These are phyloP conservation scores for Chloranthus sessilifolius DNA, from an alignment of 164 flowering plant species.

Conservation along the genomic window DNA sequence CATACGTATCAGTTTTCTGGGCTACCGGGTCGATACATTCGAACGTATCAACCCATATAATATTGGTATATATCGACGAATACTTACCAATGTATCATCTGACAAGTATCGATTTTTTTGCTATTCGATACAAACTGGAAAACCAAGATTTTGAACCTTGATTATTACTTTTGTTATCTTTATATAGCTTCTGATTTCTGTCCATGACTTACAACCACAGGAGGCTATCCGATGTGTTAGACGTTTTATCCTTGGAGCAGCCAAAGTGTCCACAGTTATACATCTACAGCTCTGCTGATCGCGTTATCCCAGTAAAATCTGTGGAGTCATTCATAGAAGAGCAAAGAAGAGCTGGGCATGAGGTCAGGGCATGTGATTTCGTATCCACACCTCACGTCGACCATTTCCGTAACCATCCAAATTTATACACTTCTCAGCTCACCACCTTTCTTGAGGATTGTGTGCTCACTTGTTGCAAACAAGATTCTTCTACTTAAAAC, in stretches of 20 bases:
- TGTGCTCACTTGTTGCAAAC: constrained; percentile 51
- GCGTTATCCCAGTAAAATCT: constrained; percentile 75
- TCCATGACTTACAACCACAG: too few species aligned
- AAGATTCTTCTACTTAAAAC: constrained; percentile 18
- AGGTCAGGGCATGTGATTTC: constrained; percentile 88
- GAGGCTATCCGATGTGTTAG: constrained; percentile 79
- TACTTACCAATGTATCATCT: too few species aligned
- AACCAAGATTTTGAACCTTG: too few species aligned
- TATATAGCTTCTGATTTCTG: too few species aligned
- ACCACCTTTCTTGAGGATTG: constrained; percentile 73
- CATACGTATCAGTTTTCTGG: too few species aligned
- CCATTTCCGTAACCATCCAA: constrained; percentile 87
- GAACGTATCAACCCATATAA: too few species aligned
- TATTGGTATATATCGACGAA: too few species aligned
- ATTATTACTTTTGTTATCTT: too few species aligned
- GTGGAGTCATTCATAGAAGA: constrained; percentile 83
- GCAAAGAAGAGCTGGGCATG: constrained; percentile 69
- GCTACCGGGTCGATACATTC: too few species aligned
- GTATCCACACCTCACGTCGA: constrained; percentile 93
- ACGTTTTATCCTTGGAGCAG: constrained; percentile 50
- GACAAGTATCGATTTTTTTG: too few species aligned
- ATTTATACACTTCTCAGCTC: constrained; percentile 70
- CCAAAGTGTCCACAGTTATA: constrained; percentile 84
- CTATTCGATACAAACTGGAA: too few species aligned
- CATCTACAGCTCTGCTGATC: constrained; percentile 87